Evolutionary conservation across 495 filamentous ascomycete species (phyloP), one percentile per base, ranked within the genome.

Genomic region (Penicillium manginii): DNA sequence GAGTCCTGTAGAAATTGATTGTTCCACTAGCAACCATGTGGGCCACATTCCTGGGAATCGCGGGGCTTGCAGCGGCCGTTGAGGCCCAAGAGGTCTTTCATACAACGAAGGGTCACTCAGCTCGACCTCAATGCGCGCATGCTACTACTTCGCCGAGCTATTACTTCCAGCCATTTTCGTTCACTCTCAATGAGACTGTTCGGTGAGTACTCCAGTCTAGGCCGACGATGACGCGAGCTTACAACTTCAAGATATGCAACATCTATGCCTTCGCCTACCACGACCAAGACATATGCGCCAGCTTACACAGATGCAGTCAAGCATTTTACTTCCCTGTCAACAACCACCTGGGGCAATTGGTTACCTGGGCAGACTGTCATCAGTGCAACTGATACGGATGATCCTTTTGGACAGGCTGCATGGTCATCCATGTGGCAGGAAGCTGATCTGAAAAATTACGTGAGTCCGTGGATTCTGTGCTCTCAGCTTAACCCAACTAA

Each of bases 401-500:
- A 70, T 32, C 60, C 58, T 8, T 73, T 74, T 49, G 73, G 70
- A 15, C 73, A 74, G 60, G 66, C 68, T 29, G 71, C 73, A 4
- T 76, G 70, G 66, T 69, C 66, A 10, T 70, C 68, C 1, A 67
- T 70, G 51, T 76, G 73, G 73, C 26, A 61, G 23, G 33, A 63
- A 7, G 69, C 62, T 11, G 64, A 56, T 57, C 57, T 70, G 14
- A 45, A 64, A 14, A 65, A 72, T 46, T 76, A 72, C 22, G 66
- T 69, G 17, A 43, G 40, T 43, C 32, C 11, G 61, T 62, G 3
- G 39, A 18, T 26, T 33, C 3, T 17, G 17, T 48, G 15, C 14
- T 35, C n/a, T 35, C 2, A 10, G 3, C 1, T 21, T 6, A 14
- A 32, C 40, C 35, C 21, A 49, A 47, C 42, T 6, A 47, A 19